Base-by-base conservation (phyloP, 257 asterid species). In the Capsicum baccatum region DNA sequence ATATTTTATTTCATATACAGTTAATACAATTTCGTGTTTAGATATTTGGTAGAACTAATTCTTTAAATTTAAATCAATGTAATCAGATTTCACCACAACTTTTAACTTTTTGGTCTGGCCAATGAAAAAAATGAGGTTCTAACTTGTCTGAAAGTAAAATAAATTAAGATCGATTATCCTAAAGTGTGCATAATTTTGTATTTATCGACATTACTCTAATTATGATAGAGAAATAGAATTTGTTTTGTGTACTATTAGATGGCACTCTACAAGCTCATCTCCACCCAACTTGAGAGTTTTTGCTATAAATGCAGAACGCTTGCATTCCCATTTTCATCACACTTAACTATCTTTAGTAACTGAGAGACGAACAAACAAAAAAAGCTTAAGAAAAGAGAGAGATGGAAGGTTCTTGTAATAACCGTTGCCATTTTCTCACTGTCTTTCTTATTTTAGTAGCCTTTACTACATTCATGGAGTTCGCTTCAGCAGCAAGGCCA, bases 331-430 rank as follows among this genome's bases (percentile, higher is more conserved):
- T 11, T 2, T 76, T 79, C 56, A 17, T 11, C 79, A 74, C 85
- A 87, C 83, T 87, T 67, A 52, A 47, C 14, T 82, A 17, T 0
- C 35, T 26, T 35, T 76, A 55, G 16, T 35, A 7, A 56, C 60
- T 42, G 47, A 79, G 79, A 85, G 26, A 47, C 21, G 59, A 5
- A 82, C 8, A 64, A 5, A 4, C 13, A 26, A 82, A 50, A 50
- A 47, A 57, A 7, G 33, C 37, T 16, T 57, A 54, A 42, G 12
- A 19, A 55, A 10, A 35, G 58, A 79, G 21, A 50, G 68, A 85
- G 6, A 92, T 90, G 94, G 93, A 83, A 62, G 87, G 70, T 11
- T 52, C 35, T 55, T 59, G 39, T 39, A 56, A 74, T 39, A 58
- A 39, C 76, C 71, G 17, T 56, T 13, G 47, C 42, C 84, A 62